phyloP scores from a whole-genome alignment of 2,329 filamentous ascomycete genomes.

The Atkinsonella hypoxylon region DNA sequence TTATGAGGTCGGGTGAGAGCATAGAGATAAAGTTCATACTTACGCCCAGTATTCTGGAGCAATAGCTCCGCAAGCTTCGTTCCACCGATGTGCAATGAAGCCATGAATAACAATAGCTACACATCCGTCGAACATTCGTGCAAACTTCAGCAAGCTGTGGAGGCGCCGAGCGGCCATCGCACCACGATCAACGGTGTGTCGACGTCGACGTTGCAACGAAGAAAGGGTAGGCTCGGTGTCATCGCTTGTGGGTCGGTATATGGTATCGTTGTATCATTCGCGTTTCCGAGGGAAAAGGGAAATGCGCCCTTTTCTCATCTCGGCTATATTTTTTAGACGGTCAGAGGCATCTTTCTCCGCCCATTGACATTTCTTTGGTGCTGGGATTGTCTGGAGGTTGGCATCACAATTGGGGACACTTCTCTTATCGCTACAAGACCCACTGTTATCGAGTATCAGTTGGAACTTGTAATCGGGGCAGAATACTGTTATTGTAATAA shows the following conservation, averaged over 20 bases:
- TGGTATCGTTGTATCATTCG: not conserved
- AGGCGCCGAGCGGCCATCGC: slow-evolving; percentile 4
- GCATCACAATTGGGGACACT: too few species aligned
- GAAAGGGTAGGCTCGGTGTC: not conserved
- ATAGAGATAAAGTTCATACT: slow-evolving; percentile 7
- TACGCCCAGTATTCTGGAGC: slow-evolving; percentile 22
- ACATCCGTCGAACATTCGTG: slow-evolving; percentile 15
- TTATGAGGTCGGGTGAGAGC: not conserved
- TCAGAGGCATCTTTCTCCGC: too few species aligned
- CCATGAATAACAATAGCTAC: slow-evolving; percentile 19
- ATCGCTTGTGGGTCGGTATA: not conserved
- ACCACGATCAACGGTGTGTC: not conserved
- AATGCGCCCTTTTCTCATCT: too few species aligned
- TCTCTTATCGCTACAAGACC: too few species aligned
- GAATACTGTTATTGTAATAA: too few species aligned
- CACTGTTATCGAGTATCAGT: too few species aligned
- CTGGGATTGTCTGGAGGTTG: too few species aligned
- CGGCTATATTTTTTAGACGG: too few species aligned
- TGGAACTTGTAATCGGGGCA: too few species aligned
- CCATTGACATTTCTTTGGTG: too few species aligned
- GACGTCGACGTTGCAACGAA: not conserved
- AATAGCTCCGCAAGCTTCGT: slow-evolving; percentile 15
- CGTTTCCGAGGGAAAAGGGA: too few species aligned
- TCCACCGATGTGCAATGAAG: slow-evolving; percentile 22
- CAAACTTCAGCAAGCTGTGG: slow-evolving; percentile 5